Conservation (phyloP, 441 rosid species). For the Hypseocharis bilobata region DNA sequence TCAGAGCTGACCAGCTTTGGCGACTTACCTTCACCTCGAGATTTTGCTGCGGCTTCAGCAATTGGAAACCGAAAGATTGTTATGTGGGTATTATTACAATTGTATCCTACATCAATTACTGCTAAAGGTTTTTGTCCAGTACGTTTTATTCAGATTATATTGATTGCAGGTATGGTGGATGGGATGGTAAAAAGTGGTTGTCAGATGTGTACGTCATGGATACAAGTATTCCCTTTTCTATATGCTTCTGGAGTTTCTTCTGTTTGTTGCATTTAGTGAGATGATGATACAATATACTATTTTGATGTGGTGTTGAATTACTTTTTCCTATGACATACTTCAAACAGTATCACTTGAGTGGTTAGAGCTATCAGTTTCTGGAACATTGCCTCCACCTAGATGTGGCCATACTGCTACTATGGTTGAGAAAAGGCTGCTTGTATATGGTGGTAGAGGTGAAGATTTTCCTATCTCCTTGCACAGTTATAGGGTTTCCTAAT, state of each 20-base stretch:
- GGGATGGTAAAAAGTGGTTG: constrained; percentile 99
- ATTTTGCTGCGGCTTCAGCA: constrained; percentile 85
- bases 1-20: constrained; percentile 86
- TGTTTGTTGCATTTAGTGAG: neutral
- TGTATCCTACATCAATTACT: constrained; percentile 16
- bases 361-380: constrained; percentile 72
- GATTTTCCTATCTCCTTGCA: neutral
- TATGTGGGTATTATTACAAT: constrained; percentile 41
- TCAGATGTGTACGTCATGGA: constrained; percentile 91
- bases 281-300: neutral
- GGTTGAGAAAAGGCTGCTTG: constrained; percentile 91
- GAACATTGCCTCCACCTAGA: constrained; percentile 85
- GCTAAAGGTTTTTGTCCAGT: constrained; percentile 4
- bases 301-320: constrained; percentile 6
- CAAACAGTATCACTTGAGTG: constrained; percentile 89
- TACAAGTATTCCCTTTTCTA: constrained; percentile 50
- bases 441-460: constrained; percentile 94
- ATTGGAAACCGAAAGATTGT: constrained; percentile 82
- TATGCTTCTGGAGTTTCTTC: constrained; percentile 15
- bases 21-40: constrained; percentile 88
- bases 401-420: constrained; percentile 95
- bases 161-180: constrained; percentile 81
- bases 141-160: constrained; percentile 15
- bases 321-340: constrained; percentile 16
- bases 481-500: constrained; percentile 6